These are phyloP conservation scores for Globisporangium rhizosaccharum DNA, from an alignment of 352 stramenopile species.

Conservation along the genomic window DNA sequence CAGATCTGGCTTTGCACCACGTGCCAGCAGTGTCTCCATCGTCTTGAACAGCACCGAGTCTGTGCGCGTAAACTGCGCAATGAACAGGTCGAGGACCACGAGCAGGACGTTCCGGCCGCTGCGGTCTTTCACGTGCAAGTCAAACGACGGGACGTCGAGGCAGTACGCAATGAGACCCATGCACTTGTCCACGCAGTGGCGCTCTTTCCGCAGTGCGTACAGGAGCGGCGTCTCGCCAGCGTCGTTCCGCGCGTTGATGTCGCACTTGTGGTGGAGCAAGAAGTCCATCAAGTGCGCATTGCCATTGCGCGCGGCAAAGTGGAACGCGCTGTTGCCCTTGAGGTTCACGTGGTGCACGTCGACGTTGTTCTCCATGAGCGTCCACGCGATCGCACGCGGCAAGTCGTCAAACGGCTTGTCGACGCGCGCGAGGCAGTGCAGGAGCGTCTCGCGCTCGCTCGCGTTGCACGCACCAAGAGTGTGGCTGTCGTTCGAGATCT, in stretches of 20 bases:
- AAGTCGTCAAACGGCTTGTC: slow-evolving; percentile 51
- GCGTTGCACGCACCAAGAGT: slow-evolving; percentile 37
- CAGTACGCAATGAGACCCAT: too few species aligned
- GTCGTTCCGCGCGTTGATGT: slow-evolving; percentile 38
- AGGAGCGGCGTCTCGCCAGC: slow-evolving; percentile 47
- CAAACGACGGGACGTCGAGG: slow-evolving; percentile 22
- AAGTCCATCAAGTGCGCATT: slow-evolving; percentile 71
- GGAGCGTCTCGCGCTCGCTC: slow-evolving; percentile 36
- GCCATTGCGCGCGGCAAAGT: slow-evolving; percentile 47
- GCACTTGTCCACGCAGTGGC: slow-evolving; percentile 31
- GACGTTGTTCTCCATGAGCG: slow-evolving; percentile 50
- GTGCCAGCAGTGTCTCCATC: neutral
- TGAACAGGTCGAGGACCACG: slow-evolving; percentile 55
- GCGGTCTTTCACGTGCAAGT: slow-evolving; percentile 38
- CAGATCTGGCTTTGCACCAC: too few species aligned
- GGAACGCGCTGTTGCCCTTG: slow-evolving; percentile 40
- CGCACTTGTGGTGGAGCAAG: slow-evolving; percentile 48
- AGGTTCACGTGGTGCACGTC: slow-evolving; percentile 20
- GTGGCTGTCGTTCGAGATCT: slow-evolving; percentile 37
- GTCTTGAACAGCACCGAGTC: slow-evolving; percentile 57
- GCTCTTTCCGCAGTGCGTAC: slow-evolving; percentile 62
- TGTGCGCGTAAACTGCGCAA: slow-evolving; percentile 32
- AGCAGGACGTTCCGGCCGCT: slow-evolving; percentile 43
- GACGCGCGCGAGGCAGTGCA: slow-evolving; percentile 60
- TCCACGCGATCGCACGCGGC: slow-evolving; percentile 56